These are phyloP conservation scores for Verticillium tricorpus DNA, from an alignment of 2,329 filamentous ascomycete species.

Conservation along the genomic window DNA sequence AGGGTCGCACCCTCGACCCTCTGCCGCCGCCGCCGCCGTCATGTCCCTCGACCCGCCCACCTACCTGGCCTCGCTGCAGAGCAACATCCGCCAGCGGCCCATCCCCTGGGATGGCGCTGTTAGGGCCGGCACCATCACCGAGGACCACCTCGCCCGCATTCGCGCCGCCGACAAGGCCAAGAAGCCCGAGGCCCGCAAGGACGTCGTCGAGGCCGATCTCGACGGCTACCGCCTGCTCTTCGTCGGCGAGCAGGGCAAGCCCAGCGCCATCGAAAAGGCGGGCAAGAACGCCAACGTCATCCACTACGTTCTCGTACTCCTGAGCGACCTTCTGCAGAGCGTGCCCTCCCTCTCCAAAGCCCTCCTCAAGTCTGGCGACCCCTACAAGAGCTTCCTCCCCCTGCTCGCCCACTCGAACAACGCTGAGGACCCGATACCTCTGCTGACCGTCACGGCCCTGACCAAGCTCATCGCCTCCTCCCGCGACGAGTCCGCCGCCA, in stretches of 20 bases:
- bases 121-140: constrained; percentile 86
- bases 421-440: constrained; percentile 73
- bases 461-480: constrained; percentile 70
- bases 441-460: constrained; percentile 85
- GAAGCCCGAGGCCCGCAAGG: constrained; percentile 75
- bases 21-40: constrained; percentile 9
- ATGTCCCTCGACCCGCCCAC: constrained; percentile 94
- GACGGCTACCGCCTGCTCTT: constrained; percentile 77
- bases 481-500: constrained; percentile 58
- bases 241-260: constrained; percentile 66
- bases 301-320: constrained; percentile 89
- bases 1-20: constrained; percentile 1
- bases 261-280: constrained; percentile 76
- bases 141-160: constrained; percentile 91
- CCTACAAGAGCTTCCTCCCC: constrained; percentile 79
- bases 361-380: constrained; percentile 69
- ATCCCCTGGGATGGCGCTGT: constrained; percentile 98
- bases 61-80: constrained; percentile 81
- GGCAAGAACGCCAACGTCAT: constrained; percentile 84
- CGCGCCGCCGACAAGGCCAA: constrained; percentile 94
- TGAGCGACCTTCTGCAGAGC: constrained; percentile 68
- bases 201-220: constrained; percentile 75
- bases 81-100: constrained; percentile 92
- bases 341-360: constrained; percentile 73
- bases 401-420: constrained; percentile 75